A percentile compares a stretch with the other conserved stretches of the same genome.
Evolutionary conservation across 1,139 yeast species (phyloP).

Genomic region (Protomyces lactucae-debilis): DNA sequence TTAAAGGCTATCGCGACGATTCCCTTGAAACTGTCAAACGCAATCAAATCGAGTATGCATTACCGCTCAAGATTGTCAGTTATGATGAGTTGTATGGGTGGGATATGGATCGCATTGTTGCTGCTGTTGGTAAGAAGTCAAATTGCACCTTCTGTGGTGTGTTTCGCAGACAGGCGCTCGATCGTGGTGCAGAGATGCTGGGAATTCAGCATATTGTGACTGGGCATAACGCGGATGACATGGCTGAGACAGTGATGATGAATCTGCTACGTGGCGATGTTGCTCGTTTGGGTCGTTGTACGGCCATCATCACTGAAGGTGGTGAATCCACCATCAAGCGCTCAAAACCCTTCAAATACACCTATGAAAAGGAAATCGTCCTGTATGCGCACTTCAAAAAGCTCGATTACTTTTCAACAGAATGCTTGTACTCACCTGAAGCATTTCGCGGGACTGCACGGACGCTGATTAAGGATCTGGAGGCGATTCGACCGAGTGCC

Average conservation of each 20-base stretch:
- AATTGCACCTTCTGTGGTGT: slow-evolving; percentile 99
- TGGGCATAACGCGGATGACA: slow-evolving; percentile 98
- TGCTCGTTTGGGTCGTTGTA: slow-evolving; percentile 85
- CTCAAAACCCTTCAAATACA: slow-evolving; percentile 91
- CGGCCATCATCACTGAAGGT: slow-evolving; percentile 69
- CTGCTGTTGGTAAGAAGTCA: slow-evolving; percentile 88
- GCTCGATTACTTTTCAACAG: slow-evolving; percentile 92
- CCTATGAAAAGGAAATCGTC: slow-evolving; percentile 96
- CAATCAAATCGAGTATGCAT: slow-evolving; percentile 77
- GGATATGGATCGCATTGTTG: slow-evolving; percentile 98
- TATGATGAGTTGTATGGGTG: slow-evolving; percentile 83
- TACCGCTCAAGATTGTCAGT: slow-evolving; percentile 86
- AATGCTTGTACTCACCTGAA: slow-evolving; percentile 96
- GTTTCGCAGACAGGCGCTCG: slow-evolving; percentile 89
- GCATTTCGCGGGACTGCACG: slow-evolving; percentile 98
- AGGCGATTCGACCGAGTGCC: slow-evolving; percentile 85
- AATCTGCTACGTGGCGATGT: slow-evolving; percentile 89
- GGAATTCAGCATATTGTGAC: slow-evolving; percentile 90
- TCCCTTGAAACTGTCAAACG: slow-evolving; percentile 94
- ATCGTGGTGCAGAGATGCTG: slow-evolving; percentile 88
- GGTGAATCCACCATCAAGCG: slow-evolving; percentile 60
- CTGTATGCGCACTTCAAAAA: slow-evolving; percentile 94
- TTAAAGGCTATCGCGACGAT: slow-evolving; percentile 94
- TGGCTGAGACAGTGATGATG: slow-evolving; percentile 98
- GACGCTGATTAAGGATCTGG: slow-evolving; percentile 81